phyloP scores from a whole-genome alignment of 2,329 filamentous ascomycete genomes.

The Penicillium psychrosexuale region DNA sequence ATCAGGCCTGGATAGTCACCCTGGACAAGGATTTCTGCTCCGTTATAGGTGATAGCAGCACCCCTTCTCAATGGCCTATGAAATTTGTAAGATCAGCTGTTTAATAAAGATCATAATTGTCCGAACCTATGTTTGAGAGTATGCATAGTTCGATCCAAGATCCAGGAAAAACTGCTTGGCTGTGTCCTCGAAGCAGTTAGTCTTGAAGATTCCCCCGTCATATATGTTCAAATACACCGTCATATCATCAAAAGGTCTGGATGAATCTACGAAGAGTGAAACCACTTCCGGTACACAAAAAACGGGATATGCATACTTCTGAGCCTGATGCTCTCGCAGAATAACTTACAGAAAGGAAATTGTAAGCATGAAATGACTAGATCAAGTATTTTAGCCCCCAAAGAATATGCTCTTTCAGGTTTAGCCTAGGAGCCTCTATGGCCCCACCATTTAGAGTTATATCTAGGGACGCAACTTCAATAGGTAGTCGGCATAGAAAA shows the following conservation, averaged over 20 bases:
- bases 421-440: not conserved
- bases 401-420: not conserved
- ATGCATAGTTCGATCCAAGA: conserved; percentile 3
- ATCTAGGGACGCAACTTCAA: not conserved
- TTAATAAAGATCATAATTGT: not conserved
- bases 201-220: no score
- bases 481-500: not conserved
- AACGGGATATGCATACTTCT: not conserved
- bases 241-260: not conserved
- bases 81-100: not conserved
- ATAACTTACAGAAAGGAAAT: not conserved
- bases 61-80: conserved; percentile 2
- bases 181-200: no score
- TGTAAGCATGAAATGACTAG: not conserved
- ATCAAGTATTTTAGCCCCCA: not conserved
- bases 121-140: not conserved
- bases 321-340: not conserved
- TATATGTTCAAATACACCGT: no score
- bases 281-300: not conserved
- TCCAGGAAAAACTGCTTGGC: no score
- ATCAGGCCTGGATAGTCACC: conserved; percentile 7
- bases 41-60: conserved; percentile 8
- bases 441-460: not conserved
- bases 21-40: conserved; percentile 9
- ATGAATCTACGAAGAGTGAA: not conserved